Evolutionary conservation across 805 yeast genomes (phyloP), one percentile per base, ranked within the genome.

Genomic region (Yamadazyma kitorensis): DNA sequence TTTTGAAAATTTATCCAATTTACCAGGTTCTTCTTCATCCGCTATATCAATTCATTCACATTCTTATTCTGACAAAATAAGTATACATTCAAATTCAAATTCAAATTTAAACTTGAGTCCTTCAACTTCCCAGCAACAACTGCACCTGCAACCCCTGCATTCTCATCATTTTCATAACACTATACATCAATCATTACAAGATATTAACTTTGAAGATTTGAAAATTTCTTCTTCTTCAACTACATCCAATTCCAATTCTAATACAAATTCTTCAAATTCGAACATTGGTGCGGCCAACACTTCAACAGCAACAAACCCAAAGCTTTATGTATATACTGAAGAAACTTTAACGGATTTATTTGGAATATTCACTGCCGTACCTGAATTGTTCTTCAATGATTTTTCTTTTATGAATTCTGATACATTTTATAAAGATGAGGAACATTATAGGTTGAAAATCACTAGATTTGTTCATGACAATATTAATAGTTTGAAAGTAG

Each of bases 321-420:
- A 32, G 17, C 9, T 37, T 6, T 19, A 39, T 4, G 11, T 24
- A 12, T 31, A 45, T 20, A 37, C 57, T 3, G 64, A 64, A 41
- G 61, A 55, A 34, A 42, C 61, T 20, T 39, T 66, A 14, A 39
- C 61, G 3, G 64, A 61, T 28, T 43, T 61, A 9, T 57, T 65
- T 37, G 37, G 48, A 6, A 51, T 64, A 3, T 66, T 64, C 40
- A 44, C 47, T 4, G 55, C 57, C 0, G 55, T 55, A 1, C 69
- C 72, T 2, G 54, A 51, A 13, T 43, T 55, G 16, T 66, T 58
- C 39, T 61, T 61, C 36, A 56, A 55, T 30, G 65, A 60, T 22
- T 25, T 33, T 10, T 33, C 37, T 6, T 36, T 55, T 22, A 51
- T 54, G 55, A 34, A 48, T 18, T 49, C 44, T n/a, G 38, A 39